These are phyloP conservation scores for Ocimum tenuiflorum DNA, from an alignment of 257 asterid genomes.

Conservation along the genomic window DNA sequence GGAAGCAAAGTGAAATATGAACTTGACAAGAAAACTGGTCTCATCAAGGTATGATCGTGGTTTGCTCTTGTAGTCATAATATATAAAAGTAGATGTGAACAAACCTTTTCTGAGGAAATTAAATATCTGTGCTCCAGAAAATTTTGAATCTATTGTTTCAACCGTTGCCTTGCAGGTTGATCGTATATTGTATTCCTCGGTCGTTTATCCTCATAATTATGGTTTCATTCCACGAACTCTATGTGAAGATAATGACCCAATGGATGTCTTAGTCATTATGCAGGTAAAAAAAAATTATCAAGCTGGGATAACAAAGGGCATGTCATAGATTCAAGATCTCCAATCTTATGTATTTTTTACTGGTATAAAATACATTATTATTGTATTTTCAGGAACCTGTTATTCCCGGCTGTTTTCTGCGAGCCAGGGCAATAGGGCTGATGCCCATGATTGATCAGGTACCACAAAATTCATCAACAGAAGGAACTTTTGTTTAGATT, in stretches of 20 bases:
- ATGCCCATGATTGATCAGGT: slow-evolving; percentile 74
- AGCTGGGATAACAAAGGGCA: neutral
- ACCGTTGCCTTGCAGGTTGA: slow-evolving; percentile 37
- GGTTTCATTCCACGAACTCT: slow-evolving; percentile 59
- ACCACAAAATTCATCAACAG: neutral
- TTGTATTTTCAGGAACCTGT: slow-evolving; percentile 42
- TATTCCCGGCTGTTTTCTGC: slow-evolving; percentile 50
- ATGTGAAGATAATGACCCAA: slow-evolving; percentile 64
- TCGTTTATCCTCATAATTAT: no score
- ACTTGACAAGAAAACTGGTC: slow-evolving; percentile 61
- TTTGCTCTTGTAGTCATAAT: neutral
- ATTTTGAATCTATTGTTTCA: neutral
- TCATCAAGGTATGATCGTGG: slow-evolving; percentile 39
- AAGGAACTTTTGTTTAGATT: no score
- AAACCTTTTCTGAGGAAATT: neutral
- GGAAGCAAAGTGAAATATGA: slow-evolving; percentile 63
- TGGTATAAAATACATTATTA: no score
- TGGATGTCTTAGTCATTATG: slow-evolving; percentile 48
- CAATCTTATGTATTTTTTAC: no score
- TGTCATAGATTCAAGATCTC: no score
- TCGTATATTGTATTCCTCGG: slow-evolving; percentile 54
- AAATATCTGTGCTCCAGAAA: neutral
- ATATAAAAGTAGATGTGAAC: neutral
- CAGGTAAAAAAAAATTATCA: slow-evolving; percentile 31
- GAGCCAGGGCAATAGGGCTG: no score